Percentiles rank a stretch among this genome's conserved stretches.
These are phyloP conservation scores for Phoma sp. DNA, from an alignment of 2,329 filamentous ascomycete genomes.

Conservation along the genomic window DNA sequence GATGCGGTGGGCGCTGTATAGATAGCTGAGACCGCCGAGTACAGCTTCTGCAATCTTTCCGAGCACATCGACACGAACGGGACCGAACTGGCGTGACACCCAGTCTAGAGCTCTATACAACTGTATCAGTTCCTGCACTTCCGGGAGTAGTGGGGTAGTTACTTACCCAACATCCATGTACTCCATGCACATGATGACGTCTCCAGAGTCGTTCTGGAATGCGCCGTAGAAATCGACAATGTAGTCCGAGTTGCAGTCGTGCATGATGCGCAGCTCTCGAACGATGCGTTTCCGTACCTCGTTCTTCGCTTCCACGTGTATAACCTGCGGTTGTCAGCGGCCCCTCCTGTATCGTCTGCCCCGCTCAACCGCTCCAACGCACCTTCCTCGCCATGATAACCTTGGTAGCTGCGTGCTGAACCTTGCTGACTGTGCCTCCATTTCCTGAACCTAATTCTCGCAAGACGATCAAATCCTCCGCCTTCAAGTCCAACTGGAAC, in stretches of 20 bases:
- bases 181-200: constrained; percentile 99
- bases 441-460: constrained; percentile 97
- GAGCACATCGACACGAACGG: constrained; percentile 92
- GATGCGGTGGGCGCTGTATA: constrained; percentile 94
- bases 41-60: constrained; percentile 98
- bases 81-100: constrained; percentile 93
- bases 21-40: constrained; percentile 89
- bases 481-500: constrained; percentile 90
- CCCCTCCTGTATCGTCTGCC: background rate
- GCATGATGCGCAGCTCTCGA: constrained; percentile 96
- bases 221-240: constrained; percentile 98
- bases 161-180: constrained; percentile 98
- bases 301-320: constrained; percentile 97
- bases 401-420: constrained; percentile 91
- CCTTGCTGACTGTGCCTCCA: constrained; percentile 97
- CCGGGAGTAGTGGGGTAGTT: constrained; percentile 24
- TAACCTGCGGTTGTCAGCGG: constrained; percentile 69
- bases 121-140: constrained; percentile 21
- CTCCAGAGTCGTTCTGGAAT: constrained; percentile 94
- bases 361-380: constrained; percentile 26
- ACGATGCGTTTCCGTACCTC: constrained; percentile 97
- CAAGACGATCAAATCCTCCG: constrained; percentile 89
- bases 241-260: constrained; percentile 94
- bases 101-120: constrained; percentile 80
- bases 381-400: constrained; percentile 99